A percentile compares a stretch with the other conserved stretches of the same genome.
These are phyloP conservation scores for Penstemon newberryi DNA, from an alignment of 257 asterid genomes.

Conservation along the genomic window DNA sequence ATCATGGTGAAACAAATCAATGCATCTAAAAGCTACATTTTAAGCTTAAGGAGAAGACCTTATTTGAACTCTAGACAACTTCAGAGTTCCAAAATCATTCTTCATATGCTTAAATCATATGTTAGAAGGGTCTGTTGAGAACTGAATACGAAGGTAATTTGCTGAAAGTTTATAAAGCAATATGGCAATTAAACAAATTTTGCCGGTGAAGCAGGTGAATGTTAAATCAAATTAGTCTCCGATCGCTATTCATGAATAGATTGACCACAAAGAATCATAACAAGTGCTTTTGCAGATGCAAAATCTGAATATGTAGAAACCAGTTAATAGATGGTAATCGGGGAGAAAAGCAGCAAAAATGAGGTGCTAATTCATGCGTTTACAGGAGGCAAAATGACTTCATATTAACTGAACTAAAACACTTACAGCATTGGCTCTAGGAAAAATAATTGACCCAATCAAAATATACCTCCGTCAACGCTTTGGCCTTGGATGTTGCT, in stretches of 20 bases:
- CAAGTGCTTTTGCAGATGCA: neutral
- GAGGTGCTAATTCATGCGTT: neutral
- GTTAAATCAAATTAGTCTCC: neutral
- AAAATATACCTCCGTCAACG: conserved; percentile 65
- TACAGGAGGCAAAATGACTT: neutral
- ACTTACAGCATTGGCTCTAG: neutral
- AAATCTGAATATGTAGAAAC: neutral
- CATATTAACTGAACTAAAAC: neutral
- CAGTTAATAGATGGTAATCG: too few species aligned
- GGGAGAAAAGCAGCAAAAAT: too few species aligned
- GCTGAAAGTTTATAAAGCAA: neutral
- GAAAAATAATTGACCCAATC: neutral
- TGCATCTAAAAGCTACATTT: too few species aligned
- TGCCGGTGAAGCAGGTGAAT: neutral
- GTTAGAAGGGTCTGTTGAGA: neutral
- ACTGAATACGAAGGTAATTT: neutral
- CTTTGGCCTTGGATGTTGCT: conserved; percentile 62
- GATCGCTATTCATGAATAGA: neutral
- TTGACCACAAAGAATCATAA: neutral
- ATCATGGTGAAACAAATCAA: neutral
- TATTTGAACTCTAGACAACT: neutral
- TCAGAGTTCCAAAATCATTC: neutral
- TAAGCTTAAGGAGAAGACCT: too few species aligned
- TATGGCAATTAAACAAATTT: neutral
- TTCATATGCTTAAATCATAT: neutral